Evolutionary conservation across 2,329 filamentous ascomycete genomes (phyloP).

Genomic region (Simplicillium aogashimaense): DNA sequence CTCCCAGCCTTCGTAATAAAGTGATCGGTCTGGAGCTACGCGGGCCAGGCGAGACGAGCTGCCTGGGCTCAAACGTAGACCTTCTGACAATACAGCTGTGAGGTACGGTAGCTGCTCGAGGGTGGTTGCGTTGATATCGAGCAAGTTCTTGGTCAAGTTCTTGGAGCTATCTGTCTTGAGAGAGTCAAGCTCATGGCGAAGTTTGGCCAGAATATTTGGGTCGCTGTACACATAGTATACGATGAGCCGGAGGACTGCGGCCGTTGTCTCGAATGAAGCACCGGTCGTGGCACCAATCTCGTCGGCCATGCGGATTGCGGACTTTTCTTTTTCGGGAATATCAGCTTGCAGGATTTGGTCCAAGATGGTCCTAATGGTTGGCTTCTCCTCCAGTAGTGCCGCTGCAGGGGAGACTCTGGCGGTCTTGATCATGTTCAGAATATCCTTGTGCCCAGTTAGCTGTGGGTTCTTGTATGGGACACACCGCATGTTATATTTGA

Average conservation of each 20-base stretch:
- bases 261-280: slow-evolving; percentile 25
- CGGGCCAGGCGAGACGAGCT: slow-evolving; percentile 16
- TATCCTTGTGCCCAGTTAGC: not conserved
- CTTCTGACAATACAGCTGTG: slow-evolving; percentile 22
- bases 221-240: slow-evolving; percentile 12
- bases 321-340: slow-evolving; percentile 20
- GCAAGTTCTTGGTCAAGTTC: not conserved
- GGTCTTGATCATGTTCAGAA: not conserved
- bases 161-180: not conserved
- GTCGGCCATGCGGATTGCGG: slow-evolving; percentile 14
- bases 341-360: slow-evolving; percentile 13
- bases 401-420: no score
- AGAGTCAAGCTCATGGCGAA: not conserved
- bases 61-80: slow-evolving; percentile 26
- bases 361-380: slow-evolving; percentile 12
- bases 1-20: slow-evolving; percentile 16
- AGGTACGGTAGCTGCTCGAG: slow-evolving; percentile 23
- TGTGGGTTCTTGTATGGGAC: no score
- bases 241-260: slow-evolving; percentile 18
- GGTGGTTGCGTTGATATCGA: slow-evolving; percentile 18
- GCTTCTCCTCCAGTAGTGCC: no score
- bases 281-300: slow-evolving; percentile 17
- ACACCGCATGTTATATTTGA: no score
- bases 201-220: not conserved
- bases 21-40: slow-evolving; percentile 13